Percentiles rank a stretch among this genome's conserved stretches.
Evolutionary conservation across 306 rosid genomes (phyloP).

Genomic region (Fragaria iinumae): DNA sequence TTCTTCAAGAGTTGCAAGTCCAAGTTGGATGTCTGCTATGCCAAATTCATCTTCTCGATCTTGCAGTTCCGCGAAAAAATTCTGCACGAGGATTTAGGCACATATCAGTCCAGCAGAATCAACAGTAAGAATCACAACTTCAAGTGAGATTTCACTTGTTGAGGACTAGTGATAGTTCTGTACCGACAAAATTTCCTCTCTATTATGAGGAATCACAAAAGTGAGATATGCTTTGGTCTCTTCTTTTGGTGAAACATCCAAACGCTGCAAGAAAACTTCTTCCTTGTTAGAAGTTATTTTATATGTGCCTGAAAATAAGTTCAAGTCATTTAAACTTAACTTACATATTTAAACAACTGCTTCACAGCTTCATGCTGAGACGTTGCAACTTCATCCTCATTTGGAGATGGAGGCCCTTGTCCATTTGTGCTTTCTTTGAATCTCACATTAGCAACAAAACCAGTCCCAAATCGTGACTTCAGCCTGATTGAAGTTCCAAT

Average conservation of each 20-base stretch:
- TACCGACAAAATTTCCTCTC: conserved; percentile 58
- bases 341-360: conserved; percentile 65
- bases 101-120: background rate
- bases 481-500: conserved; percentile 83
- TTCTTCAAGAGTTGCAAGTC: conserved; percentile 86
- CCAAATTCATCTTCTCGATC: conserved; percentile 64
- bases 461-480: conserved; percentile 82
- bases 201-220: conserved; percentile 76
- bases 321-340: conserved; percentile 30
- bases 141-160: background rate
- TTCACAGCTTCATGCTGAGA: conserved; percentile 56
- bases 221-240: conserved; percentile 59
- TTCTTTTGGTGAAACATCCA: conserved; percentile 74
- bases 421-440: conserved; percentile 41
- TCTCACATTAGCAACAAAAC: conserved; percentile 67
- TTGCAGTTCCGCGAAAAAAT: conserved; percentile 68
- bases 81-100: conserved; percentile 30
- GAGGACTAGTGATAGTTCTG: conserved; percentile 3
- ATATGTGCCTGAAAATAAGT: conserved; percentile 6
- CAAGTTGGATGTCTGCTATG: conserved; percentile 73
- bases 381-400: conserved; percentile 34
- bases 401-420: conserved; percentile 27
- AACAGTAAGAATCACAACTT: background rate
- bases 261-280: conserved; percentile 47
- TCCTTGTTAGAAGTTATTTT: conserved; percentile 32